Percentiles rank a stretch among this genome's conserved stretches.
phyloP scores from a whole-genome alignment of 2,329 filamentous ascomycete genomes.

The Beauveria medogensis region DNA sequence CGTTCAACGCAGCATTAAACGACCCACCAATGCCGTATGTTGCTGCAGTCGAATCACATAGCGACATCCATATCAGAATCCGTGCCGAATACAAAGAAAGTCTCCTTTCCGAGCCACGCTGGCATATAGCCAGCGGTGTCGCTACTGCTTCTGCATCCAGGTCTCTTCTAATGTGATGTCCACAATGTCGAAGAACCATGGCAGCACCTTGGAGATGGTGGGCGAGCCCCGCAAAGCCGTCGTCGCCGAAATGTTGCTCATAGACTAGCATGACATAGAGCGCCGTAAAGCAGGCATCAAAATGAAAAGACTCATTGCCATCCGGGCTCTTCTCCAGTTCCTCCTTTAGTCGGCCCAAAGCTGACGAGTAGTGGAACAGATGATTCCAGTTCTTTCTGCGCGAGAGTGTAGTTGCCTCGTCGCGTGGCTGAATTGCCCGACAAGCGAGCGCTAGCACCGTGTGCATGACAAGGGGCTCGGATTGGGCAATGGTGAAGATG shows the following conservation, averaged over 20 bases:
- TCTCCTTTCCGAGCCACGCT: not conserved
- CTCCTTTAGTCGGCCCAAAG: constrained; percentile 24
- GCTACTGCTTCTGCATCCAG: not conserved
- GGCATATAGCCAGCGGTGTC: not conserved
- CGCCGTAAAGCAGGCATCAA: constrained; percentile 23
- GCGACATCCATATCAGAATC: constrained; percentile 25
- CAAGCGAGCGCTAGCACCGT: constrained; percentile 26
- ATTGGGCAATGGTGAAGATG: constrained; percentile 25
- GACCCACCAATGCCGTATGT: constrained; percentile 26
- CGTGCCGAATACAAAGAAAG: constrained; percentile 26
- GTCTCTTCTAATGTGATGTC: constrained; percentile 9
- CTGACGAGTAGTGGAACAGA: constrained; percentile 23
- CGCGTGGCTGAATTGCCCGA: constrained; percentile 22
- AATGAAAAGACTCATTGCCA: constrained; percentile 16
- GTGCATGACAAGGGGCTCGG: constrained; percentile 28
- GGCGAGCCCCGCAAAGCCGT: constrained; percentile 20
- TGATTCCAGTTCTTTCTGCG: constrained; percentile 12
- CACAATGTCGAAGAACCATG: constrained; percentile 21
- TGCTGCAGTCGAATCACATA: constrained; percentile 23
- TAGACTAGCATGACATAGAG: constrained; percentile 29
- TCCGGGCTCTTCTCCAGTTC: constrained; percentile 16
- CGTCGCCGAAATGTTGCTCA: constrained; percentile 29
- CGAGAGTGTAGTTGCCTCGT: constrained; percentile 11
- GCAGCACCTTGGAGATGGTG: constrained; percentile 26
- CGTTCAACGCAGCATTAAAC: constrained; percentile 20